Percentiles rank a stretch among this genome's conserved stretches.
These are phyloP conservation scores for Rhodotorula toruloides DNA, from an alignment of 768 basidiomycete species.

Conservation along the genomic window DNA sequence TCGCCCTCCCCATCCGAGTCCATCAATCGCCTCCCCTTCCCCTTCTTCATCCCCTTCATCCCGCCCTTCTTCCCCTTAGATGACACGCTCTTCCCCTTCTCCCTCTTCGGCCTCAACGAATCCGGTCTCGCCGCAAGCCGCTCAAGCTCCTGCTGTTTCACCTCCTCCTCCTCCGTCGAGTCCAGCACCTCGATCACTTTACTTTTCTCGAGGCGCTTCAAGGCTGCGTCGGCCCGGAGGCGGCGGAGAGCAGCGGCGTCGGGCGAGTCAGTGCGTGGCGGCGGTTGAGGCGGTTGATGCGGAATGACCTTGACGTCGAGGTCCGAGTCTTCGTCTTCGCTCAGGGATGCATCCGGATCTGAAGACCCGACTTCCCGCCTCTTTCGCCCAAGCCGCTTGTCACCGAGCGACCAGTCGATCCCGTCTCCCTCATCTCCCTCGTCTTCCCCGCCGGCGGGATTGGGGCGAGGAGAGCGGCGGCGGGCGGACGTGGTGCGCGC, in stretches of 20 bases:
- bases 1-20: not conserved
- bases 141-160: not conserved
- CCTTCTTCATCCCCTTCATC: not conserved
- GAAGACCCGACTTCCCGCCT: too few species aligned
- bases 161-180: not conserved
- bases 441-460: too few species aligned
- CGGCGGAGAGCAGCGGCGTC: not conserved
- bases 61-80: not conserved
- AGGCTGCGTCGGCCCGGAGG: not conserved
- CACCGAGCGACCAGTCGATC: too few species aligned
- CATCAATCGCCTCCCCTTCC: not conserved
- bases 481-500: not conserved
- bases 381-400: too few species aligned
- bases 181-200: not conserved
- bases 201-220: too few species aligned
- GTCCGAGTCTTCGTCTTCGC: slow-evolving; percentile 27
- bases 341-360: too few species aligned
- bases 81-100: not conserved
- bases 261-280: not conserved
- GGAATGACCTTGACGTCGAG: not conserved
- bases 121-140: not conserved
- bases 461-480: not conserved
- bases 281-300: not conserved
- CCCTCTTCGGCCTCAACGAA: not conserved
- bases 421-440: too few species aligned